Evolutionary conservation across 202 grass and related monocot species (phyloP), one percentile per base, ranked within the genome.

Genomic region (Panicum virgatum): DNA sequence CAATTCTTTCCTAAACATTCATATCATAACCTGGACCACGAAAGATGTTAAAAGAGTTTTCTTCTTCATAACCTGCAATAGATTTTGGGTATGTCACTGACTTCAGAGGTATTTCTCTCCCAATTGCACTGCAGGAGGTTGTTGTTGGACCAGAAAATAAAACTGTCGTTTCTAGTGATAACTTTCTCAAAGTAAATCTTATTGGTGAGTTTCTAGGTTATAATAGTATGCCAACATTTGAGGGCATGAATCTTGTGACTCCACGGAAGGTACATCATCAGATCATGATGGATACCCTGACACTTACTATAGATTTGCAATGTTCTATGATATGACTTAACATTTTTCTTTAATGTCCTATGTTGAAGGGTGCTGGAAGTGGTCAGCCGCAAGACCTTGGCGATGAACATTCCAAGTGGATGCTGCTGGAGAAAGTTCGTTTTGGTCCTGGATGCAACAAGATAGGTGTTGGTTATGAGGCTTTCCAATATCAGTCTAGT

Each of bases 381-480:
- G 88, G 84, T 69, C 83, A 89, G 47, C 90, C 90, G 23, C 66
- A 91, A 94, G 62, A 47, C 60, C 63, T 91, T 75, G 96, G 90
- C 4, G 72, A 82, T 51, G 89, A 98, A 23, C 89, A 90, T 66
- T 88, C 86, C 8, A 98, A 75, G 75, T 98, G 92, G 96, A 95
- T 95, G 96, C 58, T 98, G 25, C 68, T 98, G 79, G 92, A 94
- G 80, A 83, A 87, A 83, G 80, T 85, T 54, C 82, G 85, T 14
- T 98, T 98, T 76, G 88, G 88, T 61, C 62, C 89, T 63, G 90
- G 93, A 76, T 98, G 92, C 69, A 82, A 95, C 36, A 94, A 93
- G 71, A 94, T 98, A 69, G 96, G 96, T 75, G 88, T 98, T 85
- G 77, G 90, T 54, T 95, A 95, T 72, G 68, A 95, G 76, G 96